Conservation (phyloP, 192 early-diverging fungal genomes). For the Entomortierella beljakovae region DNA sequence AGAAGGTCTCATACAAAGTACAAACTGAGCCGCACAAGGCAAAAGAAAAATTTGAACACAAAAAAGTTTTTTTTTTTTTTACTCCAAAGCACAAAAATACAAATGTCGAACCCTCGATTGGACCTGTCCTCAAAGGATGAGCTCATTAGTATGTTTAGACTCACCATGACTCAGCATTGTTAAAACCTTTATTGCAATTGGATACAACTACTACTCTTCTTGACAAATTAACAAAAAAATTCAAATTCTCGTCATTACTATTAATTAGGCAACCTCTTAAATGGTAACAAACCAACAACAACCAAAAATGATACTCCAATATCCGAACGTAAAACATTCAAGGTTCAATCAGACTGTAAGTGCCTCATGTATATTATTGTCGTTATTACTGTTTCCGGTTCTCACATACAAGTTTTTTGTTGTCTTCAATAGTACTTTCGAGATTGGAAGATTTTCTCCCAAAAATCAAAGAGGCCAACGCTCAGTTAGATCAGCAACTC, state of each 20-base stretch:
- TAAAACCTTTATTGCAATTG: no score
- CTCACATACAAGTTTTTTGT: neutral
- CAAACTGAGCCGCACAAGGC: neutral
- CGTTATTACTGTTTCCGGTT: neutral
- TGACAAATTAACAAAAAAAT: neutral
- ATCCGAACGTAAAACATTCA: slow-evolving; percentile 58
- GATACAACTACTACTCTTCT: no score
- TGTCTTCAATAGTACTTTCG: slow-evolving; percentile 39
- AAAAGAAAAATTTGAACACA: slow-evolving; percentile 8
- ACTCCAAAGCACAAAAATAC: neutral
- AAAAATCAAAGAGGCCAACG: slow-evolving; percentile 57
- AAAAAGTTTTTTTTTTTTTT: neutral
- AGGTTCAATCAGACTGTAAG: slow-evolving; percentile 50
- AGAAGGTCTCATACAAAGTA: neutral
- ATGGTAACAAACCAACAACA: slow-evolving; percentile 13
- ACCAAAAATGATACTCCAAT: slow-evolving; percentile 36
- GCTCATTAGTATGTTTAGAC: slow-evolving; percentile 27
- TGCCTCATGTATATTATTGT: neutral
- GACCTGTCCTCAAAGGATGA: slow-evolving; percentile 50
- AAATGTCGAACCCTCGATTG: slow-evolving; percentile 41
- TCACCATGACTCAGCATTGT: neutral
- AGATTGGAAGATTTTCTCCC: slow-evolving; percentile 62
- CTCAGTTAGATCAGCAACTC: slow-evolving; percentile 51
- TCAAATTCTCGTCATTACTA: neutral
- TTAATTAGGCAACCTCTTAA: slow-evolving; percentile 31